Evolutionary conservation across 495 filamentous ascomycete species (phyloP), one percentile per base, ranked within the genome.

Genomic region (Darksidea phi): DNA sequence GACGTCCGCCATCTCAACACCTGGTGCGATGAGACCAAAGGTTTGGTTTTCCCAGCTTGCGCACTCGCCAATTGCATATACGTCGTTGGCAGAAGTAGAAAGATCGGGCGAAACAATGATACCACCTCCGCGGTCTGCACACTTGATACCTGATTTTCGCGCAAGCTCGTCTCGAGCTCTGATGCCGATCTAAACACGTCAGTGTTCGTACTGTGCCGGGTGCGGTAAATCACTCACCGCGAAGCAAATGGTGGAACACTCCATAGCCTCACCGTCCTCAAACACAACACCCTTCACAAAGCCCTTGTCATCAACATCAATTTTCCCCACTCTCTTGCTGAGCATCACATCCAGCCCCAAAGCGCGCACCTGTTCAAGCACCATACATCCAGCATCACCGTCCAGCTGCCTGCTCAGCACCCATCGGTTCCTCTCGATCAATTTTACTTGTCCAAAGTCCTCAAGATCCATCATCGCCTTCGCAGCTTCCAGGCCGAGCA

Each of bases 1-100:
- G 5, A 97, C 86, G 68, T 97, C 93, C 0, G 93, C 93, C 93
- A 97, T 97, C 73, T 96, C 93, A 43, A 97, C 82, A 15, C 93
- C 93, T 0, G 93, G 93, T 1, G 90, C 93, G 67, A 97, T 96
- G 23, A 97, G 84, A 4, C 93, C 93, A 67, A 91, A 97, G 0
- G 90, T 95, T 71, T 95, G 88, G 67, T 85, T 90, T 63, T 96
- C 85, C 91, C 93, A 96, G 73, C 86, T 93, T 15, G 93, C 93
- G 68, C 93, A 96, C 75, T 97, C 93, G 50, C 93, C 93, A 55
- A 97, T 88, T 45, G 93, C 93, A 70, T 95, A 96, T 32, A 97
- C 84, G 59, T 87, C 83, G 0, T 84, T 76, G 5, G 80, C 72
- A 13, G 84, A 94, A 0, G 93, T 97, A 60, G 78, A 78, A 1